phyloP scores from a whole-genome alignment of 164 flowering plant genomes.

The Stephania japonica region DNA sequence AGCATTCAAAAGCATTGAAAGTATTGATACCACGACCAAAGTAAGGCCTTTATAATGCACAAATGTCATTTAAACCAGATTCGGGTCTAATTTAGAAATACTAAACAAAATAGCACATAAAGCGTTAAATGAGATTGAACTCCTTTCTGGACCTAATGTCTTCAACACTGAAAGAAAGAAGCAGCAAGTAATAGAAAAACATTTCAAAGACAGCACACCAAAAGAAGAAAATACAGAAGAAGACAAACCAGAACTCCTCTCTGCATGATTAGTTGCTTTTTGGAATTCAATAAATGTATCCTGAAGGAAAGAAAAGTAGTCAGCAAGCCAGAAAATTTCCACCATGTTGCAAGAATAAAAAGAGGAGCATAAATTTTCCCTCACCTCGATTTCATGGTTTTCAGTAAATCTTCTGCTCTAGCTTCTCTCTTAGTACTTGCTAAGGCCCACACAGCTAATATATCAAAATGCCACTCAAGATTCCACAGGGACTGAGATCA shows the following conservation, averaged over 20 bases:
- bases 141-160: not conserved
- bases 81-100: not conserved
- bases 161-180: not conserved
- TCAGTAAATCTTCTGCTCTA: constrained; percentile 55
- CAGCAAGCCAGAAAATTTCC: not conserved
- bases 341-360: not conserved
- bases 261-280: constrained; percentile 64
- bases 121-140: not conserved
- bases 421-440: constrained; percentile 36
- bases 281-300: constrained; percentile 40
- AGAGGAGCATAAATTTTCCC: not conserved
- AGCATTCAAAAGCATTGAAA: not conserved
- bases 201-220: not conserved
- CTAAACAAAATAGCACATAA: not conserved
- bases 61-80: not conserved
- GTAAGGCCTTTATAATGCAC: not conserved
- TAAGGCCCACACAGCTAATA: constrained; percentile 75
- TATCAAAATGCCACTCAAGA: constrained; percentile 78
- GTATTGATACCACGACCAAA: not conserved
- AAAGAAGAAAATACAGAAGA: not conserved
- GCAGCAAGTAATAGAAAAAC: not conserved
- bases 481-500: constrained; percentile 52
- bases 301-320: constrained; percentile 23
- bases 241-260: constrained; percentile 55
- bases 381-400: constrained; percentile 61